phyloP scores from a whole-genome alignment of 1,139 yeast genomes.

The Blastobotrys buckinghamii region DNA sequence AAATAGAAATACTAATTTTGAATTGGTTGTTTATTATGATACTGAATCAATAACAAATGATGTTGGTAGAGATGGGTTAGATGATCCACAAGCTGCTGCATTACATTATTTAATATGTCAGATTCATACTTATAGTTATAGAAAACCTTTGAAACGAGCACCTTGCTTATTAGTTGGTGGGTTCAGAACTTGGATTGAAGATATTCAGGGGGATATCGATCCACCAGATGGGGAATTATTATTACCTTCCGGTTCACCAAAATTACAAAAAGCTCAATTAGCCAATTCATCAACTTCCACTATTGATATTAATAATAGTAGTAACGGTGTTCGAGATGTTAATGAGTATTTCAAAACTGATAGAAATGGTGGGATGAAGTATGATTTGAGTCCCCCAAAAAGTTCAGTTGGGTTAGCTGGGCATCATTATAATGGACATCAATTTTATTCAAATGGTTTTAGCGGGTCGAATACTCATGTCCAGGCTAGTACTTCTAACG shows the following conservation, averaged over 20 bases:
- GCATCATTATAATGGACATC: too few species aligned
- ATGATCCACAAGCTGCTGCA: constrained; percentile 18
- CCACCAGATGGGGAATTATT: constrained; percentile 7
- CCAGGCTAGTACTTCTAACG: too few species aligned
- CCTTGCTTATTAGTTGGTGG: constrained; percentile 58
- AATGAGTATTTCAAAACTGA: constrained; percentile 38
- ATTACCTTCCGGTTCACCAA: constrained; percentile 10
- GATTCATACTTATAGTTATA: constrained; percentile 37
- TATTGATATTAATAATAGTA: neutral
- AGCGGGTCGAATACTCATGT: too few species aligned
- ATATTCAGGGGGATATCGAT: constrained; percentile 24
- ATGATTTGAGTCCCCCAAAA: constrained; percentile 8
- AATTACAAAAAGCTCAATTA: neutral
- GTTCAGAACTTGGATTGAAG: constrained; percentile 41
- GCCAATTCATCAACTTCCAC: neutral
- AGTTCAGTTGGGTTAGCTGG: neutral
- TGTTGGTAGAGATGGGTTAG: constrained; percentile 19
- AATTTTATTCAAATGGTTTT: too few species aligned
- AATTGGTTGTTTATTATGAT: constrained; percentile 60
- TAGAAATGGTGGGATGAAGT: neutral
- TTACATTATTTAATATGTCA: constrained; percentile 21
- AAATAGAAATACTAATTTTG: constrained; percentile 45
- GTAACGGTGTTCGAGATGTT: constrained; percentile 34
- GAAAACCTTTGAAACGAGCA: constrained; percentile 44
- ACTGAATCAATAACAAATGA: constrained; percentile 19